Evolutionary conservation across 148 eudicot genomes (phyloP), one percentile per base, ranked within the genome.

Genomic region (Simmondsia chinensis): DNA sequence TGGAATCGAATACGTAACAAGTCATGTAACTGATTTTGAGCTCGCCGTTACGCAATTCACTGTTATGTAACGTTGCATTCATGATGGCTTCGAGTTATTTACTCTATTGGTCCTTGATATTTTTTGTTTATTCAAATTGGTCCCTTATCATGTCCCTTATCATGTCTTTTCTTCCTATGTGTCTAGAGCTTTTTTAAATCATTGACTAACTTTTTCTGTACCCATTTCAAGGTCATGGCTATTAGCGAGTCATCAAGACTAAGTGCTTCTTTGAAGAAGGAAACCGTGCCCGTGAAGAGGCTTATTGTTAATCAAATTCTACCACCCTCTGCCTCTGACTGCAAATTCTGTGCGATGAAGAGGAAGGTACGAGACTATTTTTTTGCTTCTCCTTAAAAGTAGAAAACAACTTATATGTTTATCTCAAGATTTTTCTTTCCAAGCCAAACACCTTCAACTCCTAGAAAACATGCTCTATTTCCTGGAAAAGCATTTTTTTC

Each of bases 291-390:
- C 32, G 93, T 84, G 53, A 84, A 63, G 65, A 76, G 85, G 75
- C 97, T 89, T 43, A 60, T 89, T 43, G 95, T 84, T 15, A 89
- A 89, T 74, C 97, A 89, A 61, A 43, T 89, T 64, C 81, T 89
- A 63, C 97, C 97, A 4, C 93, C 95, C 21, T 89, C 97, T 11
- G 66, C 87, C 39, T 89, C 97, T 1, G 97, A 89, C 56, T 84
- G 97, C 82, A 84, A 89, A 61, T 89, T 89, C 48, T 89, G 97
- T 53, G 72, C 95, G 26, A 60, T 89, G 79, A 89, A 76, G 62
- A 81, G 97, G 57, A 89, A 89, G 97, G 97, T 84, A 73, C 15
- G 17, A 34, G 23, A 19, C 12, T 9, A 25, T 39, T 16, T 35
- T 2, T 63, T 32, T 30, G 4, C 33, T 39, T 34, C 4, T 44